These are phyloP conservation scores for Eucalyptus globulus DNA, from an alignment of 345 rosid genomes.

Conservation along the genomic window DNA sequence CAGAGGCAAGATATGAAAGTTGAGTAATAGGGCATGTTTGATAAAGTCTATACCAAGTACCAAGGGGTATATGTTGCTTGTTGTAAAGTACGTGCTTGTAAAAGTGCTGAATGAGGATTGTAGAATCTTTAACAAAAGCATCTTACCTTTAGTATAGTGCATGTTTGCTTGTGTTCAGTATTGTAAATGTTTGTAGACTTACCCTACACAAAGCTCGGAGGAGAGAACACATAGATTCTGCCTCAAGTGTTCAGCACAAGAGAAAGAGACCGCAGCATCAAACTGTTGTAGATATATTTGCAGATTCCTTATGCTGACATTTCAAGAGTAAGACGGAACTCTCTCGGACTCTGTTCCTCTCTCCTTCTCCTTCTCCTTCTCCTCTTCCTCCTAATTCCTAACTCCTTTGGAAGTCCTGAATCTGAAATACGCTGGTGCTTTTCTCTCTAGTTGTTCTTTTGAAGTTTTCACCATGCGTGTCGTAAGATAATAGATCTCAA, in stretches of 20 bases:
- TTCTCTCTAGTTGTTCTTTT: neutral
- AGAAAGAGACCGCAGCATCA: neutral
- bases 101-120: neutral
- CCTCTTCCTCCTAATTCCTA: neutral
- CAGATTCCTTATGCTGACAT: neutral
- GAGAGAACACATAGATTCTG: neutral
- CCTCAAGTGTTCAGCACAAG: neutral
- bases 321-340: neutral
- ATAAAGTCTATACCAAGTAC: neutral
- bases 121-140: slow-evolving; percentile 27
- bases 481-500: neutral
- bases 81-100: neutral
- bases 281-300: neutral
- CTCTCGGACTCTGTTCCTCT: neutral
- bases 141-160: slow-evolving; percentile 15
- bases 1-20: neutral
- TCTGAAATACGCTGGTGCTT: neutral
- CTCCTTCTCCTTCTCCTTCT: neutral
- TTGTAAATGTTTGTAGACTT: neutral
- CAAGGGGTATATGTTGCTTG: neutral
- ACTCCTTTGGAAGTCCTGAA: neutral
- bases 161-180: neutral
- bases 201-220: neutral
- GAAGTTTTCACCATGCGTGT: neutral
- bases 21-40: neutral